Evolutionary conservation across 768 basidiomycete genomes (phyloP), one percentile per base, ranked within the genome.

Genomic region (Boletus insuetus): DNA sequence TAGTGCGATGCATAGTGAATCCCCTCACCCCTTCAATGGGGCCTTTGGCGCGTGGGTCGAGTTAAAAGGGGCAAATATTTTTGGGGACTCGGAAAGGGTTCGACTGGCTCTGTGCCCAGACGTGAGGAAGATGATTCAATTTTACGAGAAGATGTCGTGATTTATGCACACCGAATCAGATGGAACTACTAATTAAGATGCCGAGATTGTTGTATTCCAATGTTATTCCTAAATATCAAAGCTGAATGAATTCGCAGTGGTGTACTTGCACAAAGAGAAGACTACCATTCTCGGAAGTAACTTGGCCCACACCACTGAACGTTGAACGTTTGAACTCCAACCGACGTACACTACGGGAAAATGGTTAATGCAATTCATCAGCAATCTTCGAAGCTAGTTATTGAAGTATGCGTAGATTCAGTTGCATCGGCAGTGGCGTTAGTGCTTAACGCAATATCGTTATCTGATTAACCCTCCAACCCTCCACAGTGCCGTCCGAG

Each of bases 351-450:
- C 44, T 26, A 16, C 32, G n/a, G 31, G 11, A 24, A 54, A 32
- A 67, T 61, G 57, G 46, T 13, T 16, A 29, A 52, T 29, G 29
- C 29, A 26, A 47, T 31, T 41, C 35, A 38, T 19, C 38, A 49
- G n/a, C 64, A 3, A n/a, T 42, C 46, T 54, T 34, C 46, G 10
- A 58, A 22, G 17, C 39, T 65, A 5, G 40, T 43, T 0, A 67
- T 86, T 46, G 86, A 89, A 73, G 83, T 91, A 45, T 91, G 90
- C 65, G 76, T 91, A 41, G 90, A 91, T 70, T 91, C 89, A 8
- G 77, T 87, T 20, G 81, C 83, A 59, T 89, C 88, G 7, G 87
- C 89, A 19, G 60, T 80, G 51, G 79, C 78, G 87, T 89, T 37
- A 56, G 83, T 77, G 29, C 34, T 49, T 20, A 35, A 16, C 39